Conservation (phyloP, 1,284 basidiomycete species). For the Ceratorhiza oryzae-sativae region DNA sequence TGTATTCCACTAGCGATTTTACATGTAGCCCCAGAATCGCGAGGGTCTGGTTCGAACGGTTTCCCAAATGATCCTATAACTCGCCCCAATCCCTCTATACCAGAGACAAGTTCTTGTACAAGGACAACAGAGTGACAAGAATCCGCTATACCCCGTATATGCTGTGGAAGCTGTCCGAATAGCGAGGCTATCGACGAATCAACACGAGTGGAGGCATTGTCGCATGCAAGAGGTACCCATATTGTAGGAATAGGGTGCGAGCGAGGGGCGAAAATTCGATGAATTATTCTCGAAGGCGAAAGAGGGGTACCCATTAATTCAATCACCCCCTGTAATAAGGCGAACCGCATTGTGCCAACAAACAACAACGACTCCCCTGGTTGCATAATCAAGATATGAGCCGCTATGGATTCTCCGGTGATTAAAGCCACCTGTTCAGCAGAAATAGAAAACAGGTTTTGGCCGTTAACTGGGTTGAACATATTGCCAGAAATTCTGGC, state of each 20-base stretch:
- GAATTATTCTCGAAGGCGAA: conserved; percentile 51
- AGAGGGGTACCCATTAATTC: conserved; percentile 61
- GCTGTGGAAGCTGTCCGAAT: conserved; percentile 38
- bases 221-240: conserved; percentile 43
- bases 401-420: conserved; percentile 22
- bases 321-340: conserved; percentile 64
- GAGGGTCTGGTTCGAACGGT: conserved; percentile 59
- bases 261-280: conserved; percentile 68
- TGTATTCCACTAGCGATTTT: conserved; percentile 62
- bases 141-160: conserved; percentile 40
- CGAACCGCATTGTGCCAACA: conserved; percentile 63
- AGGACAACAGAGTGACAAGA: conserved; percentile 56
- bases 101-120: conserved; percentile 61
- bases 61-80: conserved; percentile 68
- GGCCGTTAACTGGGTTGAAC: conserved; percentile 54
- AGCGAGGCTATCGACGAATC: not conserved
- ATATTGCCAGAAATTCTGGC: conserved; percentile 45
- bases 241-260: conserved; percentile 71
- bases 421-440: conserved; percentile 49
- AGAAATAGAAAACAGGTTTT: conserved; percentile 59
- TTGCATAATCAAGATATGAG: conserved; percentile 52
- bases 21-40: conserved; percentile 47
- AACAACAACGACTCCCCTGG: conserved; percentile 62
- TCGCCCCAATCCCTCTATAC: conserved; percentile 67
- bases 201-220: conserved; percentile 25